Percentiles rank a stretch among this genome's conserved stretches.
phyloP scores from a whole-genome alignment of 2,329 filamentous ascomycete genomes.

The Cryoendolithus antarcticus region DNA sequence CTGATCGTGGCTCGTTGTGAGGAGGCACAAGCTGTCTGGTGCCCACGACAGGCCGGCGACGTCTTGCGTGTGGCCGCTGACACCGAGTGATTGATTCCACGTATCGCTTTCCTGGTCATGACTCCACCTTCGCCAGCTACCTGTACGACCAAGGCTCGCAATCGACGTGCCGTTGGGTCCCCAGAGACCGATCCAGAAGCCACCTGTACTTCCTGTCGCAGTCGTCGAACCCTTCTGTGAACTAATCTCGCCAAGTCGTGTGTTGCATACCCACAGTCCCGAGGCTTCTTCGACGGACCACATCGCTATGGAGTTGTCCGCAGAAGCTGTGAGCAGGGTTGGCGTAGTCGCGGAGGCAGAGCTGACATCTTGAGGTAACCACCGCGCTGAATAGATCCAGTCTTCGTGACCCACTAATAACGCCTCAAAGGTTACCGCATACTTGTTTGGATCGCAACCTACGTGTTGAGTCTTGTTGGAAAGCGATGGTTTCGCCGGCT shows the following conservation, averaged over 20 bases:
- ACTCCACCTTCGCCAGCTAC: slow-evolving; percentile 83
- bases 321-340: slow-evolving; percentile 69
- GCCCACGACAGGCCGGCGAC: slow-evolving; percentile 80
- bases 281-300: slow-evolving; percentile 79
- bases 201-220: slow-evolving; percentile 87
- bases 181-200: slow-evolving; percentile 95
- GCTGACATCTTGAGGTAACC: slow-evolving; percentile 40
- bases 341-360: slow-evolving; percentile 21
- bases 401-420: slow-evolving; percentile 91
- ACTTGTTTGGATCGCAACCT: slow-evolving; percentile 47
- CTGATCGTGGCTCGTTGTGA: slow-evolving; percentile 85
- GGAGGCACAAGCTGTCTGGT: slow-evolving; percentile 64
- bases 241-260: slow-evolving; percentile 84
- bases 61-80: slow-evolving; percentile 72
- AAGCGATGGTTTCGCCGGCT: slow-evolving; percentile 37
- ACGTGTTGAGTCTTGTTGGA: slow-evolving; percentile 85
- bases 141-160: slow-evolving; percentile 75
- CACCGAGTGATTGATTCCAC: slow-evolving; percentile 66
- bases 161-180: slow-evolving; percentile 63
- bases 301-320: slow-evolving; percentile 86
- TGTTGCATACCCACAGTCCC: slow-evolving; percentile 80
- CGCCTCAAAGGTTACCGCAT: slow-evolving; percentile 84
- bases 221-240: slow-evolving; percentile 94
- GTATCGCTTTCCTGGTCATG: slow-evolving; percentile 47
- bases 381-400: slow-evolving; percentile 86